phyloP scores from a whole-genome alignment of 805 yeast genomes.

The Yarrowia keelungensis region DNA sequence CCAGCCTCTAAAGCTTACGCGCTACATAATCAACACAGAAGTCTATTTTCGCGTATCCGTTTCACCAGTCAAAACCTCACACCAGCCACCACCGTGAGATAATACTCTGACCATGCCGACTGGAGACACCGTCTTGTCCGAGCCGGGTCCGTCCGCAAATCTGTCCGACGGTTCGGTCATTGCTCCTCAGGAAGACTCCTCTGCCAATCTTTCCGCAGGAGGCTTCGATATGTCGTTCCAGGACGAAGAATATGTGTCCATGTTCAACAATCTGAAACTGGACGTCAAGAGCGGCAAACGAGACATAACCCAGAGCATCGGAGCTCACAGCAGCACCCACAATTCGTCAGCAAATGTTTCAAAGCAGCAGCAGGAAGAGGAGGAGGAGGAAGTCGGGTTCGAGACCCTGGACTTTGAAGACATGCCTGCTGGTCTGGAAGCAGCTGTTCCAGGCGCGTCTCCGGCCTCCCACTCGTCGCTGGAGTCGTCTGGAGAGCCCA shows the following conservation, averaged over 20 bases:
- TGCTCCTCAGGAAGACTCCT: background rate
- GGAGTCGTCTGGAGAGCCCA: conserved; percentile 21
- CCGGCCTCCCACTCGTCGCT: conserved; percentile 17
- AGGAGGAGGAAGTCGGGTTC: background rate
- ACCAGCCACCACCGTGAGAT: background rate
- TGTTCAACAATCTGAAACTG: conserved; percentile 28
- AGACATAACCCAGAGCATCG: conserved; percentile 1
- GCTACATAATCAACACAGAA: conserved; percentile 31
- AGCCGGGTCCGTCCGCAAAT: background rate
- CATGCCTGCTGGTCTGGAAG: background rate
- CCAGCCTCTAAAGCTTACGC: conserved; percentile 22
- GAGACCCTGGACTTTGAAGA: conserved; percentile 25
- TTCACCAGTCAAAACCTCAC: background rate
- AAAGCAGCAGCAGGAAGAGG: background rate
- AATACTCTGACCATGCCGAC: conserved; percentile 3
- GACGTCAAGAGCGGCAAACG: conserved; percentile 35
- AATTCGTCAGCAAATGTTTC: background rate
- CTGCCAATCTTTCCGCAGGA: background rate
- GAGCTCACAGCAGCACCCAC: background rate
- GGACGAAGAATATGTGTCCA: conserved; percentile 13
- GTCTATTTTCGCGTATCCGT: conserved; percentile 16
- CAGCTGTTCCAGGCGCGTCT: background rate
- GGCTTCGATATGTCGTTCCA: conserved; percentile 30
- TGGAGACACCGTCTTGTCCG: conserved; percentile 7
- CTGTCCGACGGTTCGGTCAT: conserved; percentile 1